Conservation (phyloP, 495 filamentous ascomycete species). For the Xylaria grammica region DNA sequence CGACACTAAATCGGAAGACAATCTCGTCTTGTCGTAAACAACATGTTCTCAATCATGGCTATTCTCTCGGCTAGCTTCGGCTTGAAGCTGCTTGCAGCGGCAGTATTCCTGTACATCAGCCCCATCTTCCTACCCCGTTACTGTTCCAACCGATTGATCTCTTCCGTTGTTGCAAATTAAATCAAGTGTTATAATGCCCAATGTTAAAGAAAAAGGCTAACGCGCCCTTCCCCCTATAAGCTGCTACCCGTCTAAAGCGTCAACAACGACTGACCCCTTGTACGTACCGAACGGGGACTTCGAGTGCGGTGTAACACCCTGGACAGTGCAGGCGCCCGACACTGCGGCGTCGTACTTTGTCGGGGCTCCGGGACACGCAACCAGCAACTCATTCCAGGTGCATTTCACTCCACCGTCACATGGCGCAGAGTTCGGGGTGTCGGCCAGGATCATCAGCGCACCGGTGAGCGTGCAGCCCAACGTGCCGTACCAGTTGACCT, state of each 20-base stretch:
- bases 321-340: slow-evolving; percentile 29
- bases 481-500: neutral
- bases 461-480: neutral
- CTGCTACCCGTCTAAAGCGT: neutral
- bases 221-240: neutral
- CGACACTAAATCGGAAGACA: neutral
- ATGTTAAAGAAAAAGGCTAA: neutral
- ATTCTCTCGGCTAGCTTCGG: neutral
- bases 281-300: slow-evolving; percentile 31
- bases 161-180: neutral
- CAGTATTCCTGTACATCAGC: neutral
- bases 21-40: neutral
- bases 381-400: slow-evolving; percentile 14
- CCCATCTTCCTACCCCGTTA: too few relatives aligned
- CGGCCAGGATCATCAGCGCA: neutral
- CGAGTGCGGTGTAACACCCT: slow-evolving; percentile 28
- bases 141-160: too few relatives aligned
- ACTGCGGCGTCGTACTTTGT: slow-evolving; percentile 12
- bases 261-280: slow-evolving; percentile 19
- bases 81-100: neutral
- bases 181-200: neutral
- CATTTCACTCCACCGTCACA: neutral
- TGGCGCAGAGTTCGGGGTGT: neutral
- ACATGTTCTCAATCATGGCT: neutral
- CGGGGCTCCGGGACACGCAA: neutral